Evolutionary conservation across 2,329 filamentous ascomycete genomes (phyloP), one percentile per base, ranked within the genome.

Genomic region (Microsporum canis): DNA sequence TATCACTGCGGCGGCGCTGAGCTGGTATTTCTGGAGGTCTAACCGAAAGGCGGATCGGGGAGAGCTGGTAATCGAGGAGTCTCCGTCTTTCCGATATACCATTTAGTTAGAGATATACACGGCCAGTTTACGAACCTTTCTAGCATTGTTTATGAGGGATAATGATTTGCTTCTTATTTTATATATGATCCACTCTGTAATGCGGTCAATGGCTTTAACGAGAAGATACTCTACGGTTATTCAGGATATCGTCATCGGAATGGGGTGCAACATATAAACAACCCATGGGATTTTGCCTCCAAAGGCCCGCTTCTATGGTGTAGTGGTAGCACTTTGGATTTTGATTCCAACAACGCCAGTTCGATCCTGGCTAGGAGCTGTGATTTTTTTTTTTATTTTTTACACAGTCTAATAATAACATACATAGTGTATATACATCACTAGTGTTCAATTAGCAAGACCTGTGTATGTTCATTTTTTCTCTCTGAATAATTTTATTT

Each of bases 31-130:
- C 64, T 66, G 68, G 43, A 58, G 64, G 39, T 71, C 67, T 53
- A 75, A 75, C 57, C 67, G 66, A 49, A 68, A 73, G 62, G 73
- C 73, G 14, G 69, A 72, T 34, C 65, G 65, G 33, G 72, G 73
- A 23, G 64, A 72, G 66, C 63, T 69, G 39, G 64, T 72, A 5
- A 72, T 74, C 58, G 73, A 75, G 62, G 70, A 67, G 6, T 68
- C 69, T 23, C 60, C 69, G 7, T 66, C 66, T n/a, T 76, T 76
- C 65, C 71, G 73, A 39, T 76, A 76, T 66, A 76, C 68, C 2
- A 61, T 67, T 53, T 69, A 36, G 56, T 53, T 43, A 43, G 14
- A 5, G 2, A n/a, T 43, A 43, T 23, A 23, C 17, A 23, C 17
- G 17, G 17, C 17, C 17, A 23, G 17, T 23, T 23, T 23, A 23